phyloP scores from a whole-genome alignment of 768 basidiomycete species.

The Naganishia vaughanmartiniae region DNA sequence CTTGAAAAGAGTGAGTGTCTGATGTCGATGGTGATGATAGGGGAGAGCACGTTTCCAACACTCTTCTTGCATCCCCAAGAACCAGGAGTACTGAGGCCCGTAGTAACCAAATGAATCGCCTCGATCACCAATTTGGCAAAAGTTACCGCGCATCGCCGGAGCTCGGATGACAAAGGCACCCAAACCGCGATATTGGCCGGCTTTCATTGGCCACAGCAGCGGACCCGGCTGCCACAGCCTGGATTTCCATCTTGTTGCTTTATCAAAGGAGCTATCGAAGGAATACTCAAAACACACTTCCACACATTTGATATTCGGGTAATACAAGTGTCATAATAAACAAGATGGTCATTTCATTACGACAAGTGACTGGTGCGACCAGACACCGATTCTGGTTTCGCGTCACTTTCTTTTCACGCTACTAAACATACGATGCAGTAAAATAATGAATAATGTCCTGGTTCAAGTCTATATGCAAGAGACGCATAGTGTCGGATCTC shows the following conservation, averaged over 20 bases:
- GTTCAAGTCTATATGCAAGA: conserved; percentile 6
- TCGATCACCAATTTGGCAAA: conserved; percentile 14
- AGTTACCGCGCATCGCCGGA: conserved; percentile 15
- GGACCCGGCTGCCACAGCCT: no score
- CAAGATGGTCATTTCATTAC: not conserved
- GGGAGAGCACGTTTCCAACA: not conserved
- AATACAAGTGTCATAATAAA: not conserved
- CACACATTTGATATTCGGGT: not conserved
- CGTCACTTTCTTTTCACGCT: not conserved
- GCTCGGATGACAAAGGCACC: conserved; percentile 17
- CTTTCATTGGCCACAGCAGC: conserved; percentile 10
- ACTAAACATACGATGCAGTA: not conserved
- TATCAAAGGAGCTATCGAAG: not conserved
- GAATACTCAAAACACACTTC: not conserved
- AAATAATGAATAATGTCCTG: conserved; percentile 1
- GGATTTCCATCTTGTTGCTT: not conserved
- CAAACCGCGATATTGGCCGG: not conserved
- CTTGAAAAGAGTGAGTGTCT: not conserved
- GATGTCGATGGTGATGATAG: not conserved
- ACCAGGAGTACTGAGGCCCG: not conserved
- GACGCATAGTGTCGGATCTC: not conserved
- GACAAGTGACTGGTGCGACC: not conserved
- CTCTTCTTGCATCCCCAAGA: no score
- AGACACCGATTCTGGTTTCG: conserved; percentile 2
- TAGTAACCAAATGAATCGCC: not conserved